These are phyloP conservation scores for Debaryomycetaceae sp. DNA, from an alignment of 1,139 yeast genomes.

Conservation along the genomic window DNA sequence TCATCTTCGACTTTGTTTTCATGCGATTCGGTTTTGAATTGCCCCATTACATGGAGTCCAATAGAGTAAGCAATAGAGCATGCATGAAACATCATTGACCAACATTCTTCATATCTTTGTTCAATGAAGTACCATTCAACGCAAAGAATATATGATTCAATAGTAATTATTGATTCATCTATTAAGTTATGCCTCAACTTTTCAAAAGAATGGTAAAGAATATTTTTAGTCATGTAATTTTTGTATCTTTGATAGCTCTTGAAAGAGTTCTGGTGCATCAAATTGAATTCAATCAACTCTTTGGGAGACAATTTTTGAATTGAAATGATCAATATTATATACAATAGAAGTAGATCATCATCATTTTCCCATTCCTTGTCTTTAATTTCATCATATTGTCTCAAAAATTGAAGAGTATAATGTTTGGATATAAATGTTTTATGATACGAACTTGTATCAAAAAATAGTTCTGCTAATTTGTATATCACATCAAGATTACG, in stretches of 20 bases:
- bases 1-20: slow-evolving; percentile 14
- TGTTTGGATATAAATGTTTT: slow-evolving; percentile 29
- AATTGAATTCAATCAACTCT: slow-evolving; percentile 26
- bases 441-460: slow-evolving; percentile 27
- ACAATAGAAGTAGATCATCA: slow-evolving; percentile 46
- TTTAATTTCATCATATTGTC: slow-evolving; percentile 24
- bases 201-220: slow-evolving; percentile 35
- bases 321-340: slow-evolving; percentile 42
- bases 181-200: slow-evolving; percentile 44
- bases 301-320: slow-evolving; percentile 39
- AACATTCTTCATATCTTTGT: slow-evolving; percentile 48
- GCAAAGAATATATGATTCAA: slow-evolving; percentile 49
- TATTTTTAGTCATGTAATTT: slow-evolving; percentile 26
- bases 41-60: slow-evolving; percentile 49
- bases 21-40: slow-evolving; percentile 15
- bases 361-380: slow-evolving; percentile 48
- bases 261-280: slow-evolving; percentile 17
- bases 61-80: slow-evolving; percentile 50
- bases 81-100: slow-evolving; percentile 49
- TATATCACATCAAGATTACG: slow-evolving; percentile 23
- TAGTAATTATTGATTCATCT: slow-evolving; percentile 44
- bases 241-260: slow-evolving; percentile 23
- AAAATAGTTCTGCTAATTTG: slow-evolving; percentile 31
- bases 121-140: slow-evolving; percentile 49
- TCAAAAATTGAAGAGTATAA: slow-evolving; percentile 26